A percentile compares a stretch with the other conserved stretches of the same genome.
phyloP scores from a whole-genome alignment of 2,329 filamentous ascomycete species.

The Pseudogymnoascus sp. region DNA sequence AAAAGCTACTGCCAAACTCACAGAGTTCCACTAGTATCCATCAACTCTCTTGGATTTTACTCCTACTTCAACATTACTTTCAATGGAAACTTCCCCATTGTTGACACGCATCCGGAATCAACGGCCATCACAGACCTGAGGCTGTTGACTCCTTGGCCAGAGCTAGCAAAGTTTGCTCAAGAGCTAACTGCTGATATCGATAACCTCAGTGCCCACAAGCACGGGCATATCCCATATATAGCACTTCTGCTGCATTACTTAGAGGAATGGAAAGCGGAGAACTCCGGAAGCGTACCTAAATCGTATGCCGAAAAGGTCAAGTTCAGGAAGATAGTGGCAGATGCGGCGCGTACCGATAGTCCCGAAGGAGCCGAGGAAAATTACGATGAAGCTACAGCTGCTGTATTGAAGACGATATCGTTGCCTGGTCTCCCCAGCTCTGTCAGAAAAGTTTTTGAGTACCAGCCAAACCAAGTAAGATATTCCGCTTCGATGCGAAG shows the following conservation, averaged over 20 bases:
- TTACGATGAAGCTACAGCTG: constrained; percentile 82
- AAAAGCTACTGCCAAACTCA: constrained; percentile 43
- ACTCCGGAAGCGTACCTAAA: constrained; percentile 59
- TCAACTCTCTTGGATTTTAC: constrained; percentile 89
- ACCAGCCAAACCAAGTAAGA: constrained; percentile 45
- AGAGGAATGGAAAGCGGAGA: constrained; percentile 64
- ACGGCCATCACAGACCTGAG: constrained; percentile 79
- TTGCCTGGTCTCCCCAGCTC: constrained; percentile 57
- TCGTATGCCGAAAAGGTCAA: constrained; percentile 79
- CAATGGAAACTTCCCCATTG: constrained; percentile 75
- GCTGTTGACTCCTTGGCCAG: constrained; percentile 77
- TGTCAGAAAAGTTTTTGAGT: constrained; percentile 70
- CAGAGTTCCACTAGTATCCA: constrained; percentile 66
- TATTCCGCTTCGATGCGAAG: not conserved
- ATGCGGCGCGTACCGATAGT: constrained; percentile 60
- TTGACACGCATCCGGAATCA: constrained; percentile 90
- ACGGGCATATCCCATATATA: constrained; percentile 86
- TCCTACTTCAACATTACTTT: constrained; percentile 76
- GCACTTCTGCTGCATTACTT: constrained; percentile 76
- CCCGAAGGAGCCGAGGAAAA: constrained; percentile 91
- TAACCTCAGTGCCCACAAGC: constrained; percentile 64
- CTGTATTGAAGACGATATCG: constrained; percentile 81
- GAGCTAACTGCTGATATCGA: constrained; percentile 63
- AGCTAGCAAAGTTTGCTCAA: constrained; percentile 59
- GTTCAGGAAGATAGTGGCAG: constrained; percentile 64